Percentiles rank a stretch among this genome's conserved stretches.
These are phyloP conservation scores for Westerdykella sp. DNA, from an alignment of 2,329 filamentous ascomycete genomes.

Conservation along the genomic window DNA sequence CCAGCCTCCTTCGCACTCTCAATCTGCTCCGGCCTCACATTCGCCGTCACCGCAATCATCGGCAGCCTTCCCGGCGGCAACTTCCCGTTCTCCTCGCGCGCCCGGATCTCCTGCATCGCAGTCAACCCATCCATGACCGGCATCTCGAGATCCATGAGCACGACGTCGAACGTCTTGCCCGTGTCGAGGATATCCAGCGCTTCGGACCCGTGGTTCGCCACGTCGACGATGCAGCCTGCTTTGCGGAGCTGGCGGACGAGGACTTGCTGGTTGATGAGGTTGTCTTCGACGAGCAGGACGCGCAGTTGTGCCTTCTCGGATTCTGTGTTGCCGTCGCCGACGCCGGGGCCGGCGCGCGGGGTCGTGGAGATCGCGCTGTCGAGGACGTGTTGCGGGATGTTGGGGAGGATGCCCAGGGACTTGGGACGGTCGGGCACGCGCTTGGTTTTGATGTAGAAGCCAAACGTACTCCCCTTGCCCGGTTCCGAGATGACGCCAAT, in stretches of 20 bases:
- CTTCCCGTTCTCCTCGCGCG: constrained; percentile 37
- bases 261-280: constrained; percentile 36
- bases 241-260: constrained; percentile 34
- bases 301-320: constrained; percentile 9
- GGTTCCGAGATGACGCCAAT: constrained; percentile 39
- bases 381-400: constrained; percentile 5
- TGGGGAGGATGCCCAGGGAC: constrained; percentile 5
- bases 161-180: constrained; percentile 22
- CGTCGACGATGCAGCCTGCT: constrained; percentile 23
- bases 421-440: constrained; percentile 14
- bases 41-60: constrained; percentile 36
- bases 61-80: constrained; percentile 20
- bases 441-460: constrained; percentile 40
- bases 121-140: constrained; percentile 45
- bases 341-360: too few species aligned
- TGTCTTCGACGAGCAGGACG: constrained; percentile 36
- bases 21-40: constrained; percentile 34
- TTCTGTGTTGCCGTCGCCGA: background rate
- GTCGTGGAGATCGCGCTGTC: background rate
- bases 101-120: constrained; percentile 44
- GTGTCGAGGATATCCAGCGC: constrained; percentile 29
- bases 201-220: constrained; percentile 36
- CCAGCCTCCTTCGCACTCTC: constrained; percentile 29
- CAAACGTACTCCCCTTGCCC: constrained; percentile 39
- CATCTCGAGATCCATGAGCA: constrained; percentile 51